Conservation (phyloP, 2,329 filamentous ascomycete genomes). For the Penicillium sp. region DNA sequence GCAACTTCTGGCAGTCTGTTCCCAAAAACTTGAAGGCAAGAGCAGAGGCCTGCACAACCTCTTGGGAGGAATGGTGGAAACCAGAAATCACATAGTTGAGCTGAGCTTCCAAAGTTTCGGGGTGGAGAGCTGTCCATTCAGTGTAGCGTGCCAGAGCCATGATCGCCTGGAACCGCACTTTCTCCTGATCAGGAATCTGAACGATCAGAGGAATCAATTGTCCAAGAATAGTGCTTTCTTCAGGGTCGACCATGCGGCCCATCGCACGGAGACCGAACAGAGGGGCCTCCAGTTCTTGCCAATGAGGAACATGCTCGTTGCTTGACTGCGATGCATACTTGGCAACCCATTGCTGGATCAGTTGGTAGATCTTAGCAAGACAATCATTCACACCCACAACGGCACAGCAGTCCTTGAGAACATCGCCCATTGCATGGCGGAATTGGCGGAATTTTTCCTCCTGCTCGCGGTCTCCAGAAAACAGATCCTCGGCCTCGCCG, state of each 20-base stretch:
- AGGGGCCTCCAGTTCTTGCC: constrained; percentile 94
- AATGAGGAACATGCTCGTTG: constrained; percentile 76
- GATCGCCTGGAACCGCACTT: constrained; percentile 96
- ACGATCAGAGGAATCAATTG: constrained; percentile 91
- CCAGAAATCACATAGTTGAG: constrained; percentile 94
- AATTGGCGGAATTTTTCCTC: constrained; percentile 98
- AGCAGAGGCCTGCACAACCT: constrained; percentile 87
- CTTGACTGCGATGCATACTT: constrained; percentile 75
- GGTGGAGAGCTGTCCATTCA: constrained; percentile 93
- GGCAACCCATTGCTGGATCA: constrained; percentile 85
- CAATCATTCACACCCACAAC: constrained; percentile 93
- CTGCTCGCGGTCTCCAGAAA: constrained; percentile 90
- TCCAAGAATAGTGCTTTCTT: constrained; percentile 82
- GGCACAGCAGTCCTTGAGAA: constrained; percentile 93
- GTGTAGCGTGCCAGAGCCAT: constrained; percentile 97
- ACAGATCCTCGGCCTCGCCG: constrained; percentile 72
- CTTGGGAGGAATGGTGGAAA: constrained; percentile 82
- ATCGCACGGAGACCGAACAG: constrained; percentile 94
- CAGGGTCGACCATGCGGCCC: constrained; percentile 89
- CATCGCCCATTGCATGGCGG: constrained; percentile 95
- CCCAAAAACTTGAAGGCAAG: constrained; percentile 97
- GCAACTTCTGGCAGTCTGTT: constrained; percentile 83
- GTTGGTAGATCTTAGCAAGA: constrained; percentile 78
- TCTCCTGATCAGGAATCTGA: constrained; percentile 92
- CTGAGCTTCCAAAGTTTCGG: constrained; percentile 86